phyloP scores from a whole-genome alignment of 371 early-diverging fungal genomes.

The Blastocladiella emersonii region DNA sequence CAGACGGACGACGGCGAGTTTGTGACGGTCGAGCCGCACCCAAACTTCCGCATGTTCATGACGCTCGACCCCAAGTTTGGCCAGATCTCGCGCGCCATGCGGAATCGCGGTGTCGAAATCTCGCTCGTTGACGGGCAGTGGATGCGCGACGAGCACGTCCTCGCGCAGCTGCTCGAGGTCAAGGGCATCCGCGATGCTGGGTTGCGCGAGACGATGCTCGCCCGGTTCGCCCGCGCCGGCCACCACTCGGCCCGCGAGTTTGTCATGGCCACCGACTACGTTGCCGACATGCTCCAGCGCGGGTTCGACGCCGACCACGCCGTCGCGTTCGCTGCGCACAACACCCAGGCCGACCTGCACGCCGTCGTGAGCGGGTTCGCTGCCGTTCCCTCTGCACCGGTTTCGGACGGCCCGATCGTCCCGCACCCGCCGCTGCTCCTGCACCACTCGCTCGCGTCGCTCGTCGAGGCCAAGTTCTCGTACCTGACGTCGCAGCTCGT shows the following conservation, averaged over 20 bases:
- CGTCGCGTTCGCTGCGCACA: neutral
- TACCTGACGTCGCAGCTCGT: slow-evolving; percentile 33
- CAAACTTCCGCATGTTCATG: slow-evolving; percentile 95
- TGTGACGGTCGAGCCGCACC: slow-evolving; percentile 75
- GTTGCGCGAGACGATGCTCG: neutral
- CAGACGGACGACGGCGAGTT: slow-evolving; percentile 58
- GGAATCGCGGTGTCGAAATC: slow-evolving; percentile 90
- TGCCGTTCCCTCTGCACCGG: no score
- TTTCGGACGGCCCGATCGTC: neutral
- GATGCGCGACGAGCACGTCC: neutral
- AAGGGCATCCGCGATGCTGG: neutral
- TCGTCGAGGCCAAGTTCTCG: neutral
- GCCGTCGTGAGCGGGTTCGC: no score
- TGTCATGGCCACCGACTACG: neutral
- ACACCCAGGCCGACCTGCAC: neutral
- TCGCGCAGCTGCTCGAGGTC: neutral
- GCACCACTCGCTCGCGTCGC: neutral
- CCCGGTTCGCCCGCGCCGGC: neutral
- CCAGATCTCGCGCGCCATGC: slow-evolving; percentile 91
- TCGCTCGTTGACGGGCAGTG: slow-evolving; percentile 6
- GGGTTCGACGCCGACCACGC: neutral
- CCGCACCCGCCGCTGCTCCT: slow-evolving; percentile 1
- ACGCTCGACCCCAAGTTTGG: slow-evolving; percentile 91
- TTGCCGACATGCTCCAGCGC: neutral
- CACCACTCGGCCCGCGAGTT: neutral